Percentiles rank a stretch among this genome's conserved stretches.
Conservation (phyloP, 768 basidiomycete genomes). For the Tulasnella sp. region DNA sequence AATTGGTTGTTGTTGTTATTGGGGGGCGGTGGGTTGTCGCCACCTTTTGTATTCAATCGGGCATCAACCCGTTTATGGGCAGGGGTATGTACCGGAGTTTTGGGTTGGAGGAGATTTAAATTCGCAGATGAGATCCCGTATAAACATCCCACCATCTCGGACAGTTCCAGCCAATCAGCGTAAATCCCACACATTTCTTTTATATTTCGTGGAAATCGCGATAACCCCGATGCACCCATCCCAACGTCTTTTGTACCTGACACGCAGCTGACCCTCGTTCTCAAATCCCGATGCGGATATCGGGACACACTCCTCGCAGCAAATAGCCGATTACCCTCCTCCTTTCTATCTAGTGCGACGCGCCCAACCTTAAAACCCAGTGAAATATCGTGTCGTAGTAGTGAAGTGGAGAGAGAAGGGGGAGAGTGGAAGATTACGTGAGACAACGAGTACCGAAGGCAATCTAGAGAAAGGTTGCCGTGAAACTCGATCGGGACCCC, state of each 20-base stretch:
- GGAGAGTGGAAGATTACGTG: not conserved
- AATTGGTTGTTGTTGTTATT: not conserved
- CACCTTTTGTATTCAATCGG: slow-evolving; percentile 4
- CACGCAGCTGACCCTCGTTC: not conserved
- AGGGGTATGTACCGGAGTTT: not conserved
- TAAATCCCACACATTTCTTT: slow-evolving; percentile 1
- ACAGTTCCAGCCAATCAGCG: not conserved
- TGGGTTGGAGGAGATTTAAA: not conserved
- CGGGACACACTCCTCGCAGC: not conserved
- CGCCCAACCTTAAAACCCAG: not conserved
- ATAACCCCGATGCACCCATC: not conserved
- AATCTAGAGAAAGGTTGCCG: slow-evolving; percentile 4
- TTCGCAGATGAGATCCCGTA: not conserved
- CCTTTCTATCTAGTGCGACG: not conserved
- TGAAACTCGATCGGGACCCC: slow-evolving; percentile 3
- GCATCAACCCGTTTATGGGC: not conserved
- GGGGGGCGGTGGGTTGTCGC: not conserved
- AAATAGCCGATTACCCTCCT: not conserved
- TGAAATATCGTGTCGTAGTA: not conserved
- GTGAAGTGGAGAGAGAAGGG: not conserved
- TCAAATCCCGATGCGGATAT: not conserved
- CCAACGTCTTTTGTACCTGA: not conserved
- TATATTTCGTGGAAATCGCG: slow-evolving; percentile 1
- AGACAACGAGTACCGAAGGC: not conserved
- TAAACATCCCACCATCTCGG: not conserved